Conservation (phyloP, 768 basidiomycete species). For the Calocybe cyanea region DNA sequence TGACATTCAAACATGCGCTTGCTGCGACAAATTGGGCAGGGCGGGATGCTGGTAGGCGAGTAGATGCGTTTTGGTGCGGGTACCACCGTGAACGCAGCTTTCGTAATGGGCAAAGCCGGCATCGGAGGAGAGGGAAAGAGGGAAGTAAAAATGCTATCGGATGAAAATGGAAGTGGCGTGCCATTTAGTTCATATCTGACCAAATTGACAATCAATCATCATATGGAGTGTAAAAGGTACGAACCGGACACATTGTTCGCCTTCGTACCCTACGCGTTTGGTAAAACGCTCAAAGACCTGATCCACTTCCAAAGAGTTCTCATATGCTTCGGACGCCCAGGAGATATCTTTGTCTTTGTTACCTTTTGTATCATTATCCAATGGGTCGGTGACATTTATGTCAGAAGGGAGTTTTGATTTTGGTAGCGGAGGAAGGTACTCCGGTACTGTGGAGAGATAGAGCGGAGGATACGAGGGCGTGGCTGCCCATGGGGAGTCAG, state of each 20-base stretch:
- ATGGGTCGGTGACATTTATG: conserved; percentile 39
- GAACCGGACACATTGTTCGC: conserved; percentile 85
- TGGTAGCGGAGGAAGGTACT: conserved; percentile 62
- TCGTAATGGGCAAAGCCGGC: conserved; percentile 52
- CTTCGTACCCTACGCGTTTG: conserved; percentile 63
- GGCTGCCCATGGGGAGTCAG: conserved; percentile 62
- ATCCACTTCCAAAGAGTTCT: conserved; percentile 77
- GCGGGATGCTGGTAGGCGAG: conserved; percentile 47
- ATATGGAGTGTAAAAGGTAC: conserved; percentile 19
- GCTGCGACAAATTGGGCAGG: conserved; percentile 65
- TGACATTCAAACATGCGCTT: conserved; percentile 87
- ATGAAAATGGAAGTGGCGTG: conserved; percentile 80
- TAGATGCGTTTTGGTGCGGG: conserved; percentile 49
- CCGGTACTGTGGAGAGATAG: conserved; percentile 72
- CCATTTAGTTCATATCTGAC: conserved; percentile 85
- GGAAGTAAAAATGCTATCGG: conserved; percentile 63
- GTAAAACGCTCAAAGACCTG: conserved; percentile 84
- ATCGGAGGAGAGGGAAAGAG: conserved; percentile 64
- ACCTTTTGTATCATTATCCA: conserved; percentile 33
- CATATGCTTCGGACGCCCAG: conserved; percentile 75
- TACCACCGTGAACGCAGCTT: conserved; percentile 55
- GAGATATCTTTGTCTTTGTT: conserved; percentile 46
- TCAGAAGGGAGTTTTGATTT: conserved; percentile 43
- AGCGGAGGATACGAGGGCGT: conserved; percentile 64
- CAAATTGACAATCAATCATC: conserved; percentile 2